A percentile compares a stretch with the other conserved stretches of the same genome.
These are phyloP conservation scores for Populus hybrid DNA, from an alignment of 441 rosid species.

Conservation along the genomic window DNA sequence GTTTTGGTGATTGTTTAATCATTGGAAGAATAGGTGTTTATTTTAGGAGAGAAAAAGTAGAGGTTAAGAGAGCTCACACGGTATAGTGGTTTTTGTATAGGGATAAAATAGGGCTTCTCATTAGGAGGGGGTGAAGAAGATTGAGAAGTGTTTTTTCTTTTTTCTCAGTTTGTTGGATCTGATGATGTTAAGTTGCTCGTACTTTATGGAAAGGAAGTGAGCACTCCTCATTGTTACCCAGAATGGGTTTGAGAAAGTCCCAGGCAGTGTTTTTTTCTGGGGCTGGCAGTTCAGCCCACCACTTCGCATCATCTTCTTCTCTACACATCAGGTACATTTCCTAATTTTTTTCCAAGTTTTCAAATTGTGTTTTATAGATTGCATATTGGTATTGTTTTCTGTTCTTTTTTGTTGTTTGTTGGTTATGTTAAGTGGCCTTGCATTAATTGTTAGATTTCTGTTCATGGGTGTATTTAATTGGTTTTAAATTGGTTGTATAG, in stretches of 20 bases:
- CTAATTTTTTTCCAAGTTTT: neutral
- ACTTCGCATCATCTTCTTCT: constrained; percentile 43
- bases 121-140: constrained; percentile 33
- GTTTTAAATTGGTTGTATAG: constrained; percentile 31
- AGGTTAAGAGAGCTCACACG: too few relatives aligned
- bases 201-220: constrained; percentile 75
- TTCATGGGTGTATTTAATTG: constrained; percentile 16
- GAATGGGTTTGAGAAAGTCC: too few relatives aligned
- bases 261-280: constrained; percentile 69
- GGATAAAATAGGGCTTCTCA: too few relatives aligned
- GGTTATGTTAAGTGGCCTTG: neutral
- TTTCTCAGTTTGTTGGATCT: constrained; percentile 29
- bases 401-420: too few relatives aligned
- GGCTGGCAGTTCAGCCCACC: constrained; percentile 56
- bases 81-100: neutral
- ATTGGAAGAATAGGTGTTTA: neutral
- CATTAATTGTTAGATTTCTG: neutral
- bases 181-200: constrained; percentile 49
- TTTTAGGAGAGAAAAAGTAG: neutral
- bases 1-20: neutral
- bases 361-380: neutral
- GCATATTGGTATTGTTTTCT: neutral
- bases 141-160: constrained; percentile 1
- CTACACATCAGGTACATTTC: constrained; percentile 60
- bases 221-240: too few relatives aligned